phyloP scores from a whole-genome alignment of 164 flowering plant species.

The Houttuynia cordata region DNA sequence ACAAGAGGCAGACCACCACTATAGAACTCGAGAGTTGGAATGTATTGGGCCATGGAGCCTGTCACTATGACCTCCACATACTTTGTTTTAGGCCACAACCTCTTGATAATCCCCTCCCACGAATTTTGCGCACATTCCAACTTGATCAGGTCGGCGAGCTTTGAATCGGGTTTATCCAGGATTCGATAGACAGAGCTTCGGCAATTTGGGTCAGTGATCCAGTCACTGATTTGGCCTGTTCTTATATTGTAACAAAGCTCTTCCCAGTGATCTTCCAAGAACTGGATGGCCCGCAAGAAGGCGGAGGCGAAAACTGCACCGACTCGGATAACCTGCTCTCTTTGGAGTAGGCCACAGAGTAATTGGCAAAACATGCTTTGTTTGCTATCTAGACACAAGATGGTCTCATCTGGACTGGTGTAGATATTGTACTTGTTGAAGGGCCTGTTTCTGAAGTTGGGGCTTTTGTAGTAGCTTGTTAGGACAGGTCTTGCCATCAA shows the following conservation, averaged over 20 bases:
- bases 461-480: slow-evolving; percentile 36
- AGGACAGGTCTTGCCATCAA: slow-evolving; percentile 34
- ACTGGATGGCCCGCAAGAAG: slow-evolving; percentile 53
- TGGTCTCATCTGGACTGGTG: slow-evolving; percentile 39
- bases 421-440: slow-evolving; percentile 22
- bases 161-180: slow-evolving; percentile 25
- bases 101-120: slow-evolving; percentile 52
- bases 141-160: slow-evolving; percentile 35
- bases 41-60: slow-evolving; percentile 68
- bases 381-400: slow-evolving; percentile 47
- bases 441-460: slow-evolving; percentile 25
- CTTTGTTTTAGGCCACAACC: slow-evolving; percentile 64
- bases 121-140: slow-evolving; percentile 26
- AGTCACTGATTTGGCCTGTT: slow-evolving; percentile 32
- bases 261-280: slow-evolving; percentile 53
- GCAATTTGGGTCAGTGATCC: slow-evolving; percentile 37
- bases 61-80: slow-evolving; percentile 65
- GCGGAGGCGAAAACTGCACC: slow-evolving; percentile 82
- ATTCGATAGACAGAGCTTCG: slow-evolving; percentile 23
- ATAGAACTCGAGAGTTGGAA: slow-evolving; percentile 45
- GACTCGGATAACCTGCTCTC: slow-evolving; percentile 48
- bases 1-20: slow-evolving; percentile 49
- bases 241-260: slow-evolving; percentile 41
- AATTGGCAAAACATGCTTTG: slow-evolving; percentile 78
- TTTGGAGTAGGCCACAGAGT: slow-evolving; percentile 55